Evolutionary conservation across 345 rosid genomes (phyloP), one percentile per base, ranked within the genome.

Genomic region (Cardamine resedifolia): DNA sequence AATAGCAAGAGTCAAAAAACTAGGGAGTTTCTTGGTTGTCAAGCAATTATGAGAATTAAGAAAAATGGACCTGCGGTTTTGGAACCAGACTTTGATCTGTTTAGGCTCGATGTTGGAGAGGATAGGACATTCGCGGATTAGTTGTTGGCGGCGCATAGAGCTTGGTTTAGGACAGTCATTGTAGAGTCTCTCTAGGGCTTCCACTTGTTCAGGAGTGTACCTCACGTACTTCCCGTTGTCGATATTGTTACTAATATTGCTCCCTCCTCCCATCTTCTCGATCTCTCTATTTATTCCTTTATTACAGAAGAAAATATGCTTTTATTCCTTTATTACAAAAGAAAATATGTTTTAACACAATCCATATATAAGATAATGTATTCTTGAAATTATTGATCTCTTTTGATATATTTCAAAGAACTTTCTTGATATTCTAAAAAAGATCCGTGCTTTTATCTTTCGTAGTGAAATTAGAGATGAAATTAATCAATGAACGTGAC

Each of bases 71-170:
- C 99, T 92, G 83, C 98, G 96, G 68, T 96, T 96, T 53, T 96
- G 99, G 69, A 96, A 96, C 99, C 99, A 96, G 73, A 96, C 98
- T 86, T 96, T 96, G 92, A 96, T 96, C 87, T 96, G 99, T 83
- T 92, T 96, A 44, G 99, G 95, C 76, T 96, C 99, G 56, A 96
- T 89, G 83, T 96, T 86, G 73, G 92, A 72, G 74, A 96, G 85
- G 81, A 92, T 88, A 77, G 98, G 97, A 76, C 97, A 96, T 76
- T 96, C 99, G 20, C 98, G 86, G 69, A 96, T 90, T 77, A 96
- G 80, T 83, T 96, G 99, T 72, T 92, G 99, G 76, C 99, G 85
- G 5, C 99, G 85, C 78, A 96, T 73, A 45, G 98, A 96, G 63
- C 96, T 96, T 10, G 99, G 99, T 75, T 96, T 96, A 12, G 99